Evolutionary conservation across 805 yeast species (phyloP).

Genomic region (Debaryomyces tyrocola): DNA sequence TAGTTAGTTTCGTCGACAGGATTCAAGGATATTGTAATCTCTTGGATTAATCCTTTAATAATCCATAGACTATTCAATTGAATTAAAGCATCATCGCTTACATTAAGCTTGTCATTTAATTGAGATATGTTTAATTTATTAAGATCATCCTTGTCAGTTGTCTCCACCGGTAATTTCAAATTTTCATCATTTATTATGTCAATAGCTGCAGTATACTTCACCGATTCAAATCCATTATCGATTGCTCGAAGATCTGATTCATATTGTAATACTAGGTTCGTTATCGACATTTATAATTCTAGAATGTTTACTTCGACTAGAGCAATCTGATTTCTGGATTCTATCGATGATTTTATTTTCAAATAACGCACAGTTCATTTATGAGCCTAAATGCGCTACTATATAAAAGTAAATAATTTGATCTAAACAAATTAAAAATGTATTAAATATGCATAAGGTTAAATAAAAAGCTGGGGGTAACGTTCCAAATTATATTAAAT

Average conservation of each 20-base stretch:
- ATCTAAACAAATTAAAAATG: too few species aligned
- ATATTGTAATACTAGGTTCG: background rate
- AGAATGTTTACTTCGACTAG: background rate
- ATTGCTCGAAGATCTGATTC: conserved; percentile 2
- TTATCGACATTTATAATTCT: conserved; percentile 1
- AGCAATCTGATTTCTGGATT: background rate
- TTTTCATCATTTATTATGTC: conserved; percentile 18
- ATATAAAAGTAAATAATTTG: too few species aligned
- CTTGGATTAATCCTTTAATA: conserved; percentile 23
- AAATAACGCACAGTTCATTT: background rate
- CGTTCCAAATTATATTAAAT: conserved; percentile 24
- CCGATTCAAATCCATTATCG: conserved; percentile 1
- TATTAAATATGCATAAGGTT: too few species aligned
- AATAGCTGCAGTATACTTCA: conserved; percentile 11
- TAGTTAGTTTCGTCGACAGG: conserved; percentile 3
- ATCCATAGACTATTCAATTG: conserved; percentile 27
- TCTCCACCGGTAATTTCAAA: conserved; percentile 5
- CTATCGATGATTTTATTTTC: background rate
- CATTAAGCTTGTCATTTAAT: conserved; percentile 10
- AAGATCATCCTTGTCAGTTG: conserved; percentile 1
- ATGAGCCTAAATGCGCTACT: background rate
- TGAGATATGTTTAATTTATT: conserved; percentile 8
- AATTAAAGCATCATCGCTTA: conserved; percentile 7
- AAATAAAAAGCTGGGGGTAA: too few species aligned
- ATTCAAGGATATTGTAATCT: conserved; percentile 13